Evolutionary conservation across 129 eudicot genomes (phyloP), one percentile per base, ranked within the genome.

Genomic region (sunflower (Helianthus annuus)): DNA sequence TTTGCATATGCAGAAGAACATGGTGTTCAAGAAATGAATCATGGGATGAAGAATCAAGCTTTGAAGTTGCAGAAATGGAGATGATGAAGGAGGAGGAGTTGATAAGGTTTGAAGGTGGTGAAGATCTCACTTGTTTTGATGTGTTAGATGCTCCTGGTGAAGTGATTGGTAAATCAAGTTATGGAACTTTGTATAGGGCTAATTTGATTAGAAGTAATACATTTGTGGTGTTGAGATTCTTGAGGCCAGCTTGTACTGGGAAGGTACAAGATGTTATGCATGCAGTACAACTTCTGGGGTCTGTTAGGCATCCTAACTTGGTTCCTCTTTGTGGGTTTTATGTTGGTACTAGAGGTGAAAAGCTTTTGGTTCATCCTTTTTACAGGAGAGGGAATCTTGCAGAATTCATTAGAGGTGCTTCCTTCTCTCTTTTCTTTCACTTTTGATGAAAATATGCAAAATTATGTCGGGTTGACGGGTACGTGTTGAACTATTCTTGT

Each of bases 61-160:
- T 79, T 57, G 95, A 83, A 68, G 89, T 67, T 15, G 86, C 66
- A 69, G 91, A 79, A 48, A 24, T 54, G 2, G 81, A 76, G 9
- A 72, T 64, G 6, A 72, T 64, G 56, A 96, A 82, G 84, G 93
- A 66, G 84, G 93, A 66, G 34, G 96, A 88, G 68, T 79, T 94
- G 69, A 77, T 94, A 38, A 81, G 79, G 78, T 94, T 94, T 72
- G 73, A 86, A 52, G 96, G 96, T 10, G 93, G 89, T 72, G 97
- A 90, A 67, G 91, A 85, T 86, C 94, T 94, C 27, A 75, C 83
- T 64, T 85, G 90, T 27, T 68, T 68, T 67, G 99, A 90, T 64
- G 85, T 94, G 42, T 79, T 94, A 13, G 98, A 94, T 61, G 97
- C 97, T 22, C 95, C 97, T 65, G 97, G 97, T 72, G 97, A 91